Percentiles rank a stretch among this genome's conserved stretches.
phyloP scores from a whole-genome alignment of 1,284 basidiomycete genomes.

The Ustanciosporium gigantosporum region DNA sequence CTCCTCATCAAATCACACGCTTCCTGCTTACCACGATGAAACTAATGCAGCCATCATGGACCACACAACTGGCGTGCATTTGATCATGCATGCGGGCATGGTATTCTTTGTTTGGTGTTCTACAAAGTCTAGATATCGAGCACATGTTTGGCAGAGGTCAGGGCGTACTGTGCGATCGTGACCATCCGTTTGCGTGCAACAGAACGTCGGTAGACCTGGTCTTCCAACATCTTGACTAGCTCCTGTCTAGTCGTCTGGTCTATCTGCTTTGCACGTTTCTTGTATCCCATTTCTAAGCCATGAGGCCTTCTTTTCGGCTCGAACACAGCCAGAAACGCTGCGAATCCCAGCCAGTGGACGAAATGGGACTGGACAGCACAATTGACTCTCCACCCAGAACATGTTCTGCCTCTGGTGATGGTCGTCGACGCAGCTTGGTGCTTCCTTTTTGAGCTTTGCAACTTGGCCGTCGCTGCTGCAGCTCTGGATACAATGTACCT shows the following conservation, averaged over 20 bases:
- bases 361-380: conserved; percentile 12
- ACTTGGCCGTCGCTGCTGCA: conserved; percentile 6
- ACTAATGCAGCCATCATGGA: no score
- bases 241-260: not conserved
- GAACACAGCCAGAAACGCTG: conserved; percentile 24
- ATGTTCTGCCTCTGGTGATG: no score
- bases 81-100: no score
- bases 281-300: not conserved
- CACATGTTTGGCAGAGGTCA: not conserved
- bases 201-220: not conserved
- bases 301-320: not conserved
- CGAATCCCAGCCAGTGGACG: conserved; percentile 41
- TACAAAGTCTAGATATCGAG: not conserved
- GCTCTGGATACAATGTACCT: conserved; percentile 19
- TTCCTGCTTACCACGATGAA: no score
- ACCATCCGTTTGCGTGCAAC: not conserved
- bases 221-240: not conserved
- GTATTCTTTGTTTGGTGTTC: no score
- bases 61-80: no score
- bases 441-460: not conserved
- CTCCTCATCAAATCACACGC: no score
- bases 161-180: not conserved
- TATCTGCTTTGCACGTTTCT: not conserved
- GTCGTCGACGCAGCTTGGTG: not conserved
- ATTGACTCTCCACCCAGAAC: conserved; percentile 30